phyloP scores from a whole-genome alignment of 257 asterid genomes.

The Solanum peruvianum region DNA sequence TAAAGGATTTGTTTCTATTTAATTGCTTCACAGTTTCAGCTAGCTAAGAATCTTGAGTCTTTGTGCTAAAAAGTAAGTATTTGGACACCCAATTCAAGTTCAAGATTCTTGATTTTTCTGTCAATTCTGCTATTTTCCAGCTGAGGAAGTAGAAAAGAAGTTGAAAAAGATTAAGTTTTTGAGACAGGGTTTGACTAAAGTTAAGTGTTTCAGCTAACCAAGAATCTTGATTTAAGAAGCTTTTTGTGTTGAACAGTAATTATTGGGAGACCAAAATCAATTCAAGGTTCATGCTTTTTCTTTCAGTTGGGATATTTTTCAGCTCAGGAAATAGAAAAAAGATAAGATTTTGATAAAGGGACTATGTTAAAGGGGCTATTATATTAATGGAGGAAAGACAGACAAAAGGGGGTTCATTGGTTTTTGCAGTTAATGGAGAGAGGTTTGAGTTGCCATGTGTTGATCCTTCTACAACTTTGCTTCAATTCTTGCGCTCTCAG shows the following conservation, averaged over 20 bases:
- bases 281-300: not conserved
- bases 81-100: not conserved
- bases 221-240: too few relatives aligned
- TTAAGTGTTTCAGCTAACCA: too few relatives aligned
- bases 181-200: too few relatives aligned
- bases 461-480: conserved; percentile 67
- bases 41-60: too few relatives aligned
- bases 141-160: not conserved
- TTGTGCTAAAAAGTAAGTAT: not conserved
- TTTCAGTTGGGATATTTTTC: not conserved
- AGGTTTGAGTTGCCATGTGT: conserved; percentile 40
- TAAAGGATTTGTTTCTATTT: not conserved
- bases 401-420: conserved; percentile 14
- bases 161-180: too few relatives aligned
- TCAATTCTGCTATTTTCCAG: not conserved
- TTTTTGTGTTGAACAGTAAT: not conserved
- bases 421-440: conserved; percentile 59
- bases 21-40: not conserved
- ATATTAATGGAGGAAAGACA: not conserved
- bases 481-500: conserved; percentile 52
- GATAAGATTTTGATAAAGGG: not conserved
- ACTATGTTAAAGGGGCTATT: not conserved
- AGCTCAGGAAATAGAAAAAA: not conserved
- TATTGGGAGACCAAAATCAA: not conserved
- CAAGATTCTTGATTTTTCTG: not conserved